phyloP scores from a whole-genome alignment of 441 rosid species.

The Raphanus hybrid region DNA sequence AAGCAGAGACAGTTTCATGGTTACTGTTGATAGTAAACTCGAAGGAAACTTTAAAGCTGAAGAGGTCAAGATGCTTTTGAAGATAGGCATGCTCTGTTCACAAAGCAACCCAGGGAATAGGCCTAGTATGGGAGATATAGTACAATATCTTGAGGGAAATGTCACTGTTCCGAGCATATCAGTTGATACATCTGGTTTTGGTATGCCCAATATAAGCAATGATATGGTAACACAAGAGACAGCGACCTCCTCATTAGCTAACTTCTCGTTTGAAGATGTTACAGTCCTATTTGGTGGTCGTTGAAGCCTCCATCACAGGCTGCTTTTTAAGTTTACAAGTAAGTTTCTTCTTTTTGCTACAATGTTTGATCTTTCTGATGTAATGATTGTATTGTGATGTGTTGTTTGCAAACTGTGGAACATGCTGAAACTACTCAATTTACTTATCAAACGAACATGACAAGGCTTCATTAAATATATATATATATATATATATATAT shows the following conservation, averaged over 20 bases:
- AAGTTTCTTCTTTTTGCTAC: not conserved
- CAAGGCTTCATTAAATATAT: no score
- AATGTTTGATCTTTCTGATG: not conserved
- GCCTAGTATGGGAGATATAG: slow-evolving; percentile 52
- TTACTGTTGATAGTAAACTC: slow-evolving; percentile 54
- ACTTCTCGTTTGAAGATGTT: slow-evolving; percentile 38
- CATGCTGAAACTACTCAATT: no score
- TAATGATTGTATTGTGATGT: not conserved
- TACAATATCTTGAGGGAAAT: slow-evolving; percentile 53
- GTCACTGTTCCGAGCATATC: slow-evolving; percentile 44
- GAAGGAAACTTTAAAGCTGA: slow-evolving; percentile 43
- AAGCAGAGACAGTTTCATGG: slow-evolving; percentile 47
- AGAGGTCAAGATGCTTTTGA: slow-evolving; percentile 60
- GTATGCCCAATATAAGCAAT: slow-evolving; percentile 44
- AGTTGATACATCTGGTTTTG: slow-evolving; percentile 36
- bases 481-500: no score
- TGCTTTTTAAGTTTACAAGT: not conserved
- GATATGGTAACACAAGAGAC: not conserved
- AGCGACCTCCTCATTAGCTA: slow-evolving; percentile 28
- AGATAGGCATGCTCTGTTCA: slow-evolving; percentile 59
- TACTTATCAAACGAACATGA: no score
- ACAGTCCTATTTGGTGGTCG: slow-evolving; percentile 47
- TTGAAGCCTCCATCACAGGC: slow-evolving; percentile 28
- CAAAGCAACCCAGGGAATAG: slow-evolving; percentile 43
- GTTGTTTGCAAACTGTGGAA: no score